Percentiles rank a stretch among this genome's conserved stretches.
phyloP scores from a whole-genome alignment of 2,329 filamentous ascomycete species.

The Alternaria burnsii region DNA sequence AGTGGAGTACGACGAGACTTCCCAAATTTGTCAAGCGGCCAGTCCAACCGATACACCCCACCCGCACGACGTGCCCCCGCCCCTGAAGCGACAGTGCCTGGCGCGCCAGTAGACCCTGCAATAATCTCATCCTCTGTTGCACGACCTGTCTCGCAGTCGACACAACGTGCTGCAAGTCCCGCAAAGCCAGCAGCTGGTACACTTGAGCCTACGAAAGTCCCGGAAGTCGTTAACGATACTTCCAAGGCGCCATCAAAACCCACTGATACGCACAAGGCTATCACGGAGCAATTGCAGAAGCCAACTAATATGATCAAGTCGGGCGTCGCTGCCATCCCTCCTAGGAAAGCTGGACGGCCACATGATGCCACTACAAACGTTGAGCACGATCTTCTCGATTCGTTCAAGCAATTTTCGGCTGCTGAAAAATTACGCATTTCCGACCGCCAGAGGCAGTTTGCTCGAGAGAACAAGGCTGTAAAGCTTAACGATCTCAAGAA shows the following conservation, averaged over 20 bases:
- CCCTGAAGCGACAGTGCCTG: slow-evolving; percentile 74
- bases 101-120: slow-evolving; percentile 83
- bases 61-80: slow-evolving; percentile 85
- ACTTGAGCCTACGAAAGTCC: slow-evolving; percentile 24
- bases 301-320: slow-evolving; percentile 42
- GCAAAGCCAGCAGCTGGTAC: slow-evolving; percentile 28
- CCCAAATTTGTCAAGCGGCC: slow-evolving; percentile 69
- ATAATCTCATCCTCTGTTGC: slow-evolving; percentile 88
- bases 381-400: slow-evolving; percentile 67
- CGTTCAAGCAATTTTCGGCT: slow-evolving; percentile 71
- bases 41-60: slow-evolving; percentile 82
- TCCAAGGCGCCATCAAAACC: slow-evolving; percentile 31
- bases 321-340: slow-evolving; percentile 33
- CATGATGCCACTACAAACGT: slow-evolving; percentile 68
- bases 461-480: slow-evolving; percentile 80
- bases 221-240: slow-evolving; percentile 9
- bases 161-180: slow-evolving; percentile 34
- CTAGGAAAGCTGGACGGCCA: slow-evolving; percentile 51
- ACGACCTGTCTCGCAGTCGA: slow-evolving; percentile 53
- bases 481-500: slow-evolving; percentile 95
- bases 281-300: slow-evolving; percentile 37
- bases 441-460: slow-evolving; percentile 63
- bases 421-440: slow-evolving; percentile 68
- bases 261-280: slow-evolving; percentile 28
- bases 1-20: slow-evolving; percentile 85